phyloP scores from a whole-genome alignment of 2,329 filamentous ascomycete species.

The Trichoderma cornu-damae region DNA sequence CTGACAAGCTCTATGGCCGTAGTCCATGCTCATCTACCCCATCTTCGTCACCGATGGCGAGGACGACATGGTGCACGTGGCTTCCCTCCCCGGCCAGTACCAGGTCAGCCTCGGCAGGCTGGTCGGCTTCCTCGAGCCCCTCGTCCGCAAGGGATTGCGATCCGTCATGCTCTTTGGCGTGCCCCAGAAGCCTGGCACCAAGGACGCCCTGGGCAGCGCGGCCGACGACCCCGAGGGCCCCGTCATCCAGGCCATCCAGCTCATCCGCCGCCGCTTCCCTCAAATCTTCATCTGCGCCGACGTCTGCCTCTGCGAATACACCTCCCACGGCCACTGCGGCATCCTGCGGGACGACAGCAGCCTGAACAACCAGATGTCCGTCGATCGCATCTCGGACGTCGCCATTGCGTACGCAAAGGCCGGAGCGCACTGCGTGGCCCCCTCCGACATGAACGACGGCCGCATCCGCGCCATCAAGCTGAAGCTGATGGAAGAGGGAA shows the following conservation, averaged over 20 bases:
- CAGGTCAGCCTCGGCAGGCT: conserved; percentile 84
- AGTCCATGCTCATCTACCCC: conserved; percentile 99
- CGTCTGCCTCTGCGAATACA: conserved; percentile 98
- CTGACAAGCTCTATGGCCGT: conserved; percentile 16
- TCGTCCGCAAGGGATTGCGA: conserved; percentile 82
- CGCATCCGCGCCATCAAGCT: conserved; percentile 96
- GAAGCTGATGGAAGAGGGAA: conserved; percentile 90
- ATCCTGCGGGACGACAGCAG: conserved; percentile 89
- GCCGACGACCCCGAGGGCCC: conserved; percentile 92
- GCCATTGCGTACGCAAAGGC: conserved; percentile 95
- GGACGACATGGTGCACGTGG: conserved; percentile 84
- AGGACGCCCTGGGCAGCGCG: conserved; percentile 85
- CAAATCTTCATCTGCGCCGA: conserved; percentile 87
- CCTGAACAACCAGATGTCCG: conserved; percentile 87
- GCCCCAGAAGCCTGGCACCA: conserved; percentile 70
- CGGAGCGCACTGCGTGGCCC: conserved; percentile 92
- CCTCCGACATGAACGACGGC: conserved; percentile 98
- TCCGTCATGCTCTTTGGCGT: conserved; percentile 97
- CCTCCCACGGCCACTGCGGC: conserved; percentile 93
- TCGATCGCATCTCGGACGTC: conserved; percentile 94
- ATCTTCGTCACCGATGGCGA: conserved; percentile 93
- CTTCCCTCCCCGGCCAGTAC: conserved; percentile 84
- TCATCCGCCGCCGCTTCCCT: conserved; percentile 80
- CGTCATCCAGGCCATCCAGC: conserved; percentile 79
- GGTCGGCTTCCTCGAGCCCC: conserved; percentile 75